Conservation (phyloP, 2,329 filamentous ascomycete genomes). For the Apiospora saccharicola region DNA sequence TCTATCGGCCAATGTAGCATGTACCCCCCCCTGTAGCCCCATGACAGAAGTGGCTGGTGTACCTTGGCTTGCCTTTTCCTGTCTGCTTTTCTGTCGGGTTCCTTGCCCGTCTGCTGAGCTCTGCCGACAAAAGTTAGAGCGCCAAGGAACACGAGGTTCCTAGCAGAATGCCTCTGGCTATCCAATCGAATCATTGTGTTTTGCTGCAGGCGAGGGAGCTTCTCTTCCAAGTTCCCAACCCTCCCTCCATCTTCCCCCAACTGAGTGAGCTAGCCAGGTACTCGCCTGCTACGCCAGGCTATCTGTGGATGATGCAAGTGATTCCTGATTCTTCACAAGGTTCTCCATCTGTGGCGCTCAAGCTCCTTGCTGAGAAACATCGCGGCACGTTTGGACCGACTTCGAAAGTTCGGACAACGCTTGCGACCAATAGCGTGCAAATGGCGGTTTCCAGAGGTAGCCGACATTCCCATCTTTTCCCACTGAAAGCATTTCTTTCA, state of each 20-base stretch:
- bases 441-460: constrained; percentile 9
- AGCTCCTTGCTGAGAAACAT: background rate
- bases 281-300: background rate
- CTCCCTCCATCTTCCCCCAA: background rate
- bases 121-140: constrained; percentile 5
- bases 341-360: background rate
- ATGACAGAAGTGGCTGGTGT: constrained; percentile 17
- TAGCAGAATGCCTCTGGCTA: background rate
- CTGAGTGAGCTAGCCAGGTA: background rate
- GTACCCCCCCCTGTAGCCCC: background rate
- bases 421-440: constrained; percentile 11
- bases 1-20: constrained; percentile 2
- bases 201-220: background rate
- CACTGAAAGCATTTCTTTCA: background rate
- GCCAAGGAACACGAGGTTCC: constrained; percentile 21
- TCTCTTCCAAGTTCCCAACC: background rate
- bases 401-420: constrained; percentile 4
- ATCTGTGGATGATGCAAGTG: background rate
- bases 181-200: background rate
- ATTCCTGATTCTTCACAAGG: background rate
- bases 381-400: constrained; percentile 14
- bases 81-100: background rate
- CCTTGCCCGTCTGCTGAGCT: background rate
- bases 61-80: background rate
- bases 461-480: constrained; percentile 11